phyloP scores from a whole-genome alignment of 257 asterid species.

The Linaria vulgaris region DNA sequence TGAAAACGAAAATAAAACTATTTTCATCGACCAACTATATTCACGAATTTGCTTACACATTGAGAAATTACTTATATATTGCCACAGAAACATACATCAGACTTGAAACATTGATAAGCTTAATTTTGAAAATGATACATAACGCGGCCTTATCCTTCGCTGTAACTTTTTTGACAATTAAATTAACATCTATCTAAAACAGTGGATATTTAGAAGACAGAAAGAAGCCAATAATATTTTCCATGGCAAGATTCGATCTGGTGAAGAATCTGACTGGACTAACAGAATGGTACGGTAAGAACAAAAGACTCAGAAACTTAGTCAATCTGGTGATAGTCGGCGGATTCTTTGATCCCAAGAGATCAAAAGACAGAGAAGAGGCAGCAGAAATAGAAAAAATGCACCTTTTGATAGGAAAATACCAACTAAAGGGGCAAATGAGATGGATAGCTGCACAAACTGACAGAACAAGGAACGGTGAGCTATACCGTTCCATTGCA shows the following conservation, averaged over 20 bases:
- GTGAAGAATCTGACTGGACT: conserved; percentile 85
- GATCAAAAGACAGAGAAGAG: conserved; percentile 92
- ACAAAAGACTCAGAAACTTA: conserved; percentile 65
- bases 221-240: conserved; percentile 77
- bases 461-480: conserved; percentile 66
- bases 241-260: conserved; percentile 89
- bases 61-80: no score
- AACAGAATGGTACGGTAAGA: conserved; percentile 88
- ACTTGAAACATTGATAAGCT: no score
- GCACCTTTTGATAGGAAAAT: conserved; percentile 64
- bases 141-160: no score
- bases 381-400: conserved; percentile 77
- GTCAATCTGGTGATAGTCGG: conserved; percentile 87
- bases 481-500: conserved; percentile 75
- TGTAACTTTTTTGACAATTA: no score
- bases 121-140: no score
- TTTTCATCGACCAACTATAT: no score
- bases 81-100: no score
- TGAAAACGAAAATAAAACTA: no score
- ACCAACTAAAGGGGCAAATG: conserved; percentile 73
- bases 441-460: conserved; percentile 96
- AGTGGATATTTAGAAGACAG: conserved; percentile 77
- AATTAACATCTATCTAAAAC: conserved; percentile 27
- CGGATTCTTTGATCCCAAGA: conserved; percentile 77
- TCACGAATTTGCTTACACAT: no score